These are phyloP conservation scores for Aspergillus persii DNA, from an alignment of 2,329 filamentous ascomycete species.

Conservation along the genomic window DNA sequence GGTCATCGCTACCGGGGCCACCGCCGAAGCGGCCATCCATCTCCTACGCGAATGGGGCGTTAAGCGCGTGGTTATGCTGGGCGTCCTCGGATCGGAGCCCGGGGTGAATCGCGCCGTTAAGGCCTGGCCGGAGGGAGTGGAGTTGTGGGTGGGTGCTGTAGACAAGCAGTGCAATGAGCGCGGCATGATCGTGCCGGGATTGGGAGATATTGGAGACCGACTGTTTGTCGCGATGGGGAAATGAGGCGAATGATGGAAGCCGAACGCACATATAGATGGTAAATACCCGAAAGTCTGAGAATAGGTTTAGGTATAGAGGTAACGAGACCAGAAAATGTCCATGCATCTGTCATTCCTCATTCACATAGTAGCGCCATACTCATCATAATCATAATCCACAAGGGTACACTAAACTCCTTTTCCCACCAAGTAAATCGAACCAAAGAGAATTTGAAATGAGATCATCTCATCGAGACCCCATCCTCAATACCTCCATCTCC, in stretches of 20 bases:
- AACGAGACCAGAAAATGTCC: background rate
- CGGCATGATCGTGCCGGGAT: conserved; percentile 86
- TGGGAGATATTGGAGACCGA: conserved; percentile 88
- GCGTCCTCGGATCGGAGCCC: conserved; percentile 68
- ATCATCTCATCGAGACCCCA: background rate
- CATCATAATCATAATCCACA: background rate
- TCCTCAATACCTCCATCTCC: conserved; percentile 6
- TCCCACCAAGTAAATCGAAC: background rate
- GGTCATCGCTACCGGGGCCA: conserved; percentile 90
- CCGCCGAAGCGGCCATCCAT: conserved; percentile 83
- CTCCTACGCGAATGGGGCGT: conserved; percentile 89
- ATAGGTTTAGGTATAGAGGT: background rate
- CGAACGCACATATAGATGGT: background rate
- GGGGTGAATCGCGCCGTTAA: conserved; percentile 70
- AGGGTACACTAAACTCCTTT: background rate
- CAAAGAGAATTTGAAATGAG: background rate
- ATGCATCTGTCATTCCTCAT: background rate
- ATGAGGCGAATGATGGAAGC: conserved; percentile 36
- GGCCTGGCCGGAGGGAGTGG: conserved; percentile 65
- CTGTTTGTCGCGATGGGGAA: conserved; percentile 88
- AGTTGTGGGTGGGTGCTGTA: conserved; percentile 77
- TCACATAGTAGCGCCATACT: background rate
- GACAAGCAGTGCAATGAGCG: conserved; percentile 69
- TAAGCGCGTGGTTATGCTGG: conserved; percentile 72
- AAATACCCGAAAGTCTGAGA: background rate